phyloP scores from a whole-genome alignment of 352 stramenopile species.

The Globisporangium megalacanthum region DNA sequence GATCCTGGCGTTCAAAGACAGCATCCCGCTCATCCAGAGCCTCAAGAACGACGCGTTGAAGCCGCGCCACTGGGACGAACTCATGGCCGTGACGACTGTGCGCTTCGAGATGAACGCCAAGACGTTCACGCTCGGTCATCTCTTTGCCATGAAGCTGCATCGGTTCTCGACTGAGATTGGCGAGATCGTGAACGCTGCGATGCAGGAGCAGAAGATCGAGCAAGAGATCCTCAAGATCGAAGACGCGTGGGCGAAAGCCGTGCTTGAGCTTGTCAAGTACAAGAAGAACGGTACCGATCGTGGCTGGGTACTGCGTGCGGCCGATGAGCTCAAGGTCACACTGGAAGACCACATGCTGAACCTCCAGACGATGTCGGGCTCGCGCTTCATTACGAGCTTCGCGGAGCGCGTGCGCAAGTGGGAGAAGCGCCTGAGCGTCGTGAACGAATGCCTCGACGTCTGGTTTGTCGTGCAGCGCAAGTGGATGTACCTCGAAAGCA shows the following conservation, averaged over 20 bases:
- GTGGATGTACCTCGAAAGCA: slow-evolving; percentile 95
- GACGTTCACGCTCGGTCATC: slow-evolving; percentile 88
- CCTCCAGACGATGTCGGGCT: slow-evolving; percentile 88
- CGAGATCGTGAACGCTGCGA: slow-evolving; percentile 91
- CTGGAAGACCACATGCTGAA: slow-evolving; percentile 89
- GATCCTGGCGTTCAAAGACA: slow-evolving; percentile 92
- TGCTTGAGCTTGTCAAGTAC: slow-evolving; percentile 91
- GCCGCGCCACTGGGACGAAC: slow-evolving; percentile 85
- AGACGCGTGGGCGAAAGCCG: slow-evolving; percentile 84
- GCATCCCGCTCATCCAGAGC: slow-evolving; percentile 91
- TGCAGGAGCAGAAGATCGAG: slow-evolving; percentile 94
- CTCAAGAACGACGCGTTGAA: slow-evolving; percentile 95
- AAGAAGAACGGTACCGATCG: slow-evolving; percentile 87
- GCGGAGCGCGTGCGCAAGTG: slow-evolving; percentile 87
- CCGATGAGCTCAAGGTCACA: slow-evolving; percentile 77
- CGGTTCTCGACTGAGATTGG: slow-evolving; percentile 87
- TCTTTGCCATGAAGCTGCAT: slow-evolving; percentile 92
- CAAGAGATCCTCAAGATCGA: slow-evolving; percentile 92
- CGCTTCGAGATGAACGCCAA: slow-evolving; percentile 92
- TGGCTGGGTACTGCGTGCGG: slow-evolving; percentile 76
- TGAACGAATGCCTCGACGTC: slow-evolving; percentile 90
- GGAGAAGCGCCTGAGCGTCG: slow-evolving; percentile 87
- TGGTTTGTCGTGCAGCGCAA: slow-evolving; percentile 94
- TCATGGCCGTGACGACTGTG: slow-evolving; percentile 87
- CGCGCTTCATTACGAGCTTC: slow-evolving; percentile 89